A percentile compares a stretch with the other conserved stretches of the same genome.
phyloP scores from a whole-genome alignment of 2,329 filamentous ascomycete genomes.

The Westerdykella aurantiaca region DNA sequence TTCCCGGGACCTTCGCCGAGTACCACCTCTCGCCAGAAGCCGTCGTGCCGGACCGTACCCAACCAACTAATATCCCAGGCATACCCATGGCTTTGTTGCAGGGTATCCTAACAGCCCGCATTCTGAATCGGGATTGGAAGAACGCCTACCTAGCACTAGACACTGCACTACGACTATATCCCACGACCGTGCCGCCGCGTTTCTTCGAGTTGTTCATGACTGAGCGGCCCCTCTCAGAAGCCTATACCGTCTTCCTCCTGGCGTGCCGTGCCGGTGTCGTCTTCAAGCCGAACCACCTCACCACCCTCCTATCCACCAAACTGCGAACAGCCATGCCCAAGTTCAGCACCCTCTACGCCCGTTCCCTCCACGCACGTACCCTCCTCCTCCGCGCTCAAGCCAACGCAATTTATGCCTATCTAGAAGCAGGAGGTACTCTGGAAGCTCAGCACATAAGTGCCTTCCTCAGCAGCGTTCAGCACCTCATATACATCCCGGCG shows the following conservation, averaged over 20 bases:
- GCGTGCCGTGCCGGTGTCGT: conserved; percentile 43
- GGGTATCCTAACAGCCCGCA: conserved; percentile 45
- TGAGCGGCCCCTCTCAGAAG: conserved; percentile 43
- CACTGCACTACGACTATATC: conserved; percentile 44
- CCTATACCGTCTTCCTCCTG: conserved; percentile 44
- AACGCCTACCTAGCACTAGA: conserved; percentile 49
- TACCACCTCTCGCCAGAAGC: conserved; percentile 46
- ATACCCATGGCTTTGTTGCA: conserved; percentile 43
- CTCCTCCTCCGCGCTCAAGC: conserved; percentile 36
- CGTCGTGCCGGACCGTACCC: conserved; percentile 40
- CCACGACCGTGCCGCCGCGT: conserved; percentile 37
- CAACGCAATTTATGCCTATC: conserved; percentile 39
- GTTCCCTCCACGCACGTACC: conserved; percentile 18
- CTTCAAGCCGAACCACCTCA: conserved; percentile 28
- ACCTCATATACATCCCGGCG: conserved; percentile 15
- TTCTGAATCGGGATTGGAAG: conserved; percentile 43
- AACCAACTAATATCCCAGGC: conserved; percentile 25
- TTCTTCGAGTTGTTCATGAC: conserved; percentile 44
- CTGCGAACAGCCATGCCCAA: conserved; percentile 22
- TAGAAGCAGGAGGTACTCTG: conserved; percentile 37
- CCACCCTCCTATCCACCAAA: conserved; percentile 24
- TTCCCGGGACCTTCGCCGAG: conserved; percentile 42
- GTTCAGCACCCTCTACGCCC: conserved; percentile 13
- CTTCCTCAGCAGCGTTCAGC: conserved; percentile 33
- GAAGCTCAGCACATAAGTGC: conserved; percentile 33